Evolutionary conservation across 805 yeast genomes (phyloP), one percentile per base, ranked within the genome.

Genomic region (Zygoascus flipseniorum): DNA sequence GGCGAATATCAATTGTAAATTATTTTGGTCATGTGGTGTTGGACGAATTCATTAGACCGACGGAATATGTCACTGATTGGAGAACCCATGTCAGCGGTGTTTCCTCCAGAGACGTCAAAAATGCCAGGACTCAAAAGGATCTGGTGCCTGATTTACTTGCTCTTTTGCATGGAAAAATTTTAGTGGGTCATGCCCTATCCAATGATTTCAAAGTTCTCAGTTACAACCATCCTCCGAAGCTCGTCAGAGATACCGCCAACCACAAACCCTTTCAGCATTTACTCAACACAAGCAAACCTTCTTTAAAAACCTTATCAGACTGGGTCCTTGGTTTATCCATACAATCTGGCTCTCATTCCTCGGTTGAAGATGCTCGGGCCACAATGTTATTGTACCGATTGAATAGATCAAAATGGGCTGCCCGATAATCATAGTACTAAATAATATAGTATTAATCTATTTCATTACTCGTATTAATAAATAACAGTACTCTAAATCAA

Each of bases 51-150:
- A 97, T 90, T 4, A 74, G 73, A 58, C 97, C 97, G 1, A 69
- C 73, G 32, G 89, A 84, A 61, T 72, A 71, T 52, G 95, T 90
- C 1, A 83, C 90, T 0, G 95, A 90, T 62, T 90, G 93, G 90
- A 76, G 97, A 67, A 90, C 97, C 0, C 82, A 89, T 85, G 95
- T 89, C 19, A 83, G 92, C 67, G 98, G 98, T 26, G 79, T 90
- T 2, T 73, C 82, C 2, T 88, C 96, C 0, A 67, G 69, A 2
- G 79, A 84, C 63, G 81, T 90, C 86, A 70, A 71, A 31, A 67
- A 73, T 43, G 97, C 97, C 0, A 75, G 84, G 0, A 56, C 80
- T 1, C 85, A 86, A 61, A 74, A 77, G 58, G 79, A 79, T 23
- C 95, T 92, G 0, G 95, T 85, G 64, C 58, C 69, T 23, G 71